Base-by-base conservation (phyloP, 176 grass and related monocot genomes). In the Puya raimondii region DNA sequence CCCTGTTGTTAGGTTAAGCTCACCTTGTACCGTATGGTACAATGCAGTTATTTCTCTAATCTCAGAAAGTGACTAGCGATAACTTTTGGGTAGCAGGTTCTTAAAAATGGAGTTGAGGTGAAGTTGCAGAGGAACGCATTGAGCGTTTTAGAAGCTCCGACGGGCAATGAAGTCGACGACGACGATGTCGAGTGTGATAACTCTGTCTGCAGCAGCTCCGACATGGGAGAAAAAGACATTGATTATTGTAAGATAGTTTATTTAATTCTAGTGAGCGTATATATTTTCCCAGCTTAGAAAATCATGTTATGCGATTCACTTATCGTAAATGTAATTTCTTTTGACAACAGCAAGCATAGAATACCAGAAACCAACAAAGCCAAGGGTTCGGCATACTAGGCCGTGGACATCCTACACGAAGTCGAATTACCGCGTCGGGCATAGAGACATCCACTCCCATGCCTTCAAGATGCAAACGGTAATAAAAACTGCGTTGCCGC, bases 41-140 rank as follows among this genome's bases (percentile, higher is more conserved):
- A 26, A 26, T 26, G 25, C 33, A 7, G 33, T 42, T 42, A 42
- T 42, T 42, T 42, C 33, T 42, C 33, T 42, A 42, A 42, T 42
- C 33, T 42, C 33, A 0, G 33, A 42, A 42, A 42, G 33, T 42
- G 5, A 42, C 33, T 42, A 42, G 33, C 4, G 33, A 17, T 10
- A 2, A 10, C 21, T 61, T 9, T 61, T 17, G 56, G 56, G 16
- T 9, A 18, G 56, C 56, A 61, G 56, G 56, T 61, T 20, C 78
- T 93, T 17, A 93, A 93, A 70, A 93, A 93, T 68, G 86, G 90
- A 47, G 80, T 89, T 8, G 90, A 93, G 90, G 90, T 93, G 52
- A 89, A 93, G 84, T 61, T 93, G 71, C 90, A 93, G 80, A 86
- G 90, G 75, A 93, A 93, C 71, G 90, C 90, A 21, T 23, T 93